Evolutionary conservation across 257 asterid species (phyloP).

Genomic region (Forsythia suspensa): DNA sequence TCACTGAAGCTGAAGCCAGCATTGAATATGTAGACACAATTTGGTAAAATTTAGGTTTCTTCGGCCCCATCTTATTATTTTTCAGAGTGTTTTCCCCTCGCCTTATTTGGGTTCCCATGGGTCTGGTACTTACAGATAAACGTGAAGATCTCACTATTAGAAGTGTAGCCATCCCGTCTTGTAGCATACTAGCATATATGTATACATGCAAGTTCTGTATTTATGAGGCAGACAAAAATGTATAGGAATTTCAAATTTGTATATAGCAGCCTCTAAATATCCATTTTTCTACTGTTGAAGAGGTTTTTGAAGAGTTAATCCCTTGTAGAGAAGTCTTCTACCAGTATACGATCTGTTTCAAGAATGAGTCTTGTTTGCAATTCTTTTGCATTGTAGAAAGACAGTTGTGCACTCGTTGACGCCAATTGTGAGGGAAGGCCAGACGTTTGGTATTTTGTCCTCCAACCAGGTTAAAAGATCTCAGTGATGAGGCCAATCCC

Average conservation of each 20-base stretch:
- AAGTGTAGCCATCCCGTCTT: neutral
- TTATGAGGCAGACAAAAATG: neutral
- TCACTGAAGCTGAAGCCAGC: conserved; percentile 41
- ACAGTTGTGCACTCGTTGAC: too few species aligned
- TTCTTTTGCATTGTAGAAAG: too few species aligned
- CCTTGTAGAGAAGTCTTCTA: too few species aligned
- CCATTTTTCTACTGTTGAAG: neutral
- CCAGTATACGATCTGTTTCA: too few species aligned
- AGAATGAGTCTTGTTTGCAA: too few species aligned
- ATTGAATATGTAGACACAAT: conserved; percentile 27
- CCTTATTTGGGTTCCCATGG: neutral
- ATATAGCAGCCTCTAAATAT: conserved; percentile 4
- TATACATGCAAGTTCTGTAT: neutral
- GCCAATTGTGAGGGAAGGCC: too few species aligned
- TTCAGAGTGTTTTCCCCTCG: neutral
- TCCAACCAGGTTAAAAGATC: too few species aligned
- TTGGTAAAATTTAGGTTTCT: conserved; percentile 10
- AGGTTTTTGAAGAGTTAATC: too few species aligned
- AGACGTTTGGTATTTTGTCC: too few species aligned
- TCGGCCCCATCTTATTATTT: neutral
- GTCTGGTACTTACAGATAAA: neutral
- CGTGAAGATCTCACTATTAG: neutral
- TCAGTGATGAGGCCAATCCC: too few species aligned
- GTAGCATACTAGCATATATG: neutral
- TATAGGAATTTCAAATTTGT: neutral